Base-by-base conservation (phyloP, 352 stramenopile species). In the Phytophthora ramorum region DNA sequence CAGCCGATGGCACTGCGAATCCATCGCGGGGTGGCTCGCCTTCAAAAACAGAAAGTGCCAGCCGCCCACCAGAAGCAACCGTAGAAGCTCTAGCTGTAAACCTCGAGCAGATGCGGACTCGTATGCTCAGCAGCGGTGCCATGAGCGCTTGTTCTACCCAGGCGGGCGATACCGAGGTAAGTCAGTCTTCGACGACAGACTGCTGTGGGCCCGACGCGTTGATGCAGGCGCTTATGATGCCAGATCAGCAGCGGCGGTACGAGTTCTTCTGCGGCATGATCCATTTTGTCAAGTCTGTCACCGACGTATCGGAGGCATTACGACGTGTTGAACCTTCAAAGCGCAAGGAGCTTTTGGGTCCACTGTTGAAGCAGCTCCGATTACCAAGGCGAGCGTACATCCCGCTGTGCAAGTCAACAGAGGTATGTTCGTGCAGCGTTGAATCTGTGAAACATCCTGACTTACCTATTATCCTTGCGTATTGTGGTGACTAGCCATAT, bases 241-340 rank as follows among this genome's bases (percentile, higher is more conserved):
- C 79, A 47, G 58, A 76, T 17, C 55, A 75, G 24, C 69, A 73
- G 22, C 66, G 62, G 12, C 81, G 87, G 16, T 92, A 92, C 63
- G 79, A 92, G 68, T 95, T 92, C 56, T 95, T 95, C 63, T 88
- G 78, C 12, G 79, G 67, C 17, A 91, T 92, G 81, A 90, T 92
- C 62, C 72, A 81, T 49, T 95, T 95, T 61, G 70, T 95, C 35
- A 95, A 95, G 66, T 68, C 78, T 9, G 90, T 93, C 66, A 95
- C 87, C 3, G 87, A 95, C 57, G 69, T 95, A 6, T 92, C 84
- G 13, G 87, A 95, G 62, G 70, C 78, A 37, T 63, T 95, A 16
- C 83, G 87, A 13, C 77, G 80, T 44, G 74, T 90, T 14, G 87
- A 95, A 32, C 84, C 82, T 8, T 1, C 59, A 24, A 89, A 93